These are phyloP conservation scores for Fusarium sacchari DNA, from an alignment of 2,329 filamentous ascomycete genomes.

Conservation along the genomic window DNA sequence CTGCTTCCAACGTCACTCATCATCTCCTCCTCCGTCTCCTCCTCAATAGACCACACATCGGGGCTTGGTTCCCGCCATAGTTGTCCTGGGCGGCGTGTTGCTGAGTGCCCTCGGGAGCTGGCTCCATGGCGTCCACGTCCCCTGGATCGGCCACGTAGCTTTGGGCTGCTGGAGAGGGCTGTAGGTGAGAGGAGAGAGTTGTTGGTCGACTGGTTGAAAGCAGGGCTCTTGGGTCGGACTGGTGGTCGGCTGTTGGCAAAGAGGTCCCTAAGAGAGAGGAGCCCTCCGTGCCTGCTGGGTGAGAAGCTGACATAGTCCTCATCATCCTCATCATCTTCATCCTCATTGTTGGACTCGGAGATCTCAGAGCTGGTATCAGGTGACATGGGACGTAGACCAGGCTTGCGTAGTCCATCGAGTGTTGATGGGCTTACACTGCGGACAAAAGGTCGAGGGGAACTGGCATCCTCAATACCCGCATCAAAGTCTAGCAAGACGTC, in stretches of 20 bases:
- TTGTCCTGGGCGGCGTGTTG: constrained; percentile 52
- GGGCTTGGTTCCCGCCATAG: constrained; percentile 68
- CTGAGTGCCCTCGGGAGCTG: constrained; percentile 42
- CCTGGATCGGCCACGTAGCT: constrained; percentile 45
- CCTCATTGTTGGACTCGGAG: constrained; percentile 58
- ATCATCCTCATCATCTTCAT: constrained; percentile 58
- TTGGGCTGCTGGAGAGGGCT: constrained; percentile 41
- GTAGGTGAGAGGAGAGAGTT: constrained; percentile 41
- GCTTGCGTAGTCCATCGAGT: constrained; percentile 61
- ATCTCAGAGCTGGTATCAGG: constrained; percentile 49
- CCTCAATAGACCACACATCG: constrained; percentile 69
- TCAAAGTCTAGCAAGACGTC: constrained; percentile 63
- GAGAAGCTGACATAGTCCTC: constrained; percentile 63
- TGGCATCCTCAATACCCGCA: constrained; percentile 65
- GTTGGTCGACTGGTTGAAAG: constrained; percentile 46
- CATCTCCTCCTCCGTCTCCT: constrained; percentile 66
- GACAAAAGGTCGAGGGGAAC: constrained; percentile 56
- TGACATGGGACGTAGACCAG: constrained; percentile 44
- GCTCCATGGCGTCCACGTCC: constrained; percentile 45
- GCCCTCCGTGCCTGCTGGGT: constrained; percentile 49
- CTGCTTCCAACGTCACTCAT: constrained; percentile 55
- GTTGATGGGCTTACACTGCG: constrained; percentile 67
- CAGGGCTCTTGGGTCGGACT: constrained; percentile 46
- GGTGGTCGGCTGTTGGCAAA: constrained; percentile 50
- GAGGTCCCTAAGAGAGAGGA: constrained; percentile 58